phyloP scores from a whole-genome alignment of 1,284 basidiomycete species.

The Trichosporon coremiiforme region DNA sequence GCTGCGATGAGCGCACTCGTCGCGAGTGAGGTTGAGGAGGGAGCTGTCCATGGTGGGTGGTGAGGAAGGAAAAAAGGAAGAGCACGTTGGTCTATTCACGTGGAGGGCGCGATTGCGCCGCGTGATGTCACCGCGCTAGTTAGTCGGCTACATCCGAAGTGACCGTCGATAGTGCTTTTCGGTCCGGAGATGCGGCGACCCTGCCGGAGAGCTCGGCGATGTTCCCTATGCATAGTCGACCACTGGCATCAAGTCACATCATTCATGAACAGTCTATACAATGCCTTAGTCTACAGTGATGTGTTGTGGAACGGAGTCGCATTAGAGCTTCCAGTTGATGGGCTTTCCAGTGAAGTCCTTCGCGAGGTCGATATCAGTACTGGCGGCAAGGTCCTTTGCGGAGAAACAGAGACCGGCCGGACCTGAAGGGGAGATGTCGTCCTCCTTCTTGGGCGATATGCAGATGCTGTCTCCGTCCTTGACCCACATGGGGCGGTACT shows the following conservation, averaged over 20 bases:
- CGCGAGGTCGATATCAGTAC: background rate
- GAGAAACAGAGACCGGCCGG: background rate
- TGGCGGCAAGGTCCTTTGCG: background rate
- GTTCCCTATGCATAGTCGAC: background rate
- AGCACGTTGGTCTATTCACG: background rate
- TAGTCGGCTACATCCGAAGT: background rate
- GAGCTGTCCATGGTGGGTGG: background rate
- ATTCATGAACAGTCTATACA: background rate
- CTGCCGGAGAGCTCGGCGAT: too few species aligned
- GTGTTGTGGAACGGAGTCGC: too few species aligned
- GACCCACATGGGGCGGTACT: background rate
- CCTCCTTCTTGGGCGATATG: background rate
- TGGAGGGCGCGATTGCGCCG: background rate
- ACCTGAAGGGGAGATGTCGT: background rate
- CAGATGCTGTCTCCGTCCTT: background rate
- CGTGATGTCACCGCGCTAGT: background rate
- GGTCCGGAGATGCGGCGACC: background rate
- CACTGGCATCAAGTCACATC: background rate
- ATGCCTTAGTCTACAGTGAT: background rate
- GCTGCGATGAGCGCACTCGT: slow-evolving; percentile 23
- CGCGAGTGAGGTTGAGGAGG: slow-evolving; percentile 25
- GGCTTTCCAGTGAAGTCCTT: background rate
- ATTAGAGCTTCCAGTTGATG: background rate
- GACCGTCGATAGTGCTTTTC: background rate
- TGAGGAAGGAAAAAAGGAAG: background rate